phyloP scores from a whole-genome alignment of 2,329 filamentous ascomycete species.

The Talaromyces sp. region DNA sequence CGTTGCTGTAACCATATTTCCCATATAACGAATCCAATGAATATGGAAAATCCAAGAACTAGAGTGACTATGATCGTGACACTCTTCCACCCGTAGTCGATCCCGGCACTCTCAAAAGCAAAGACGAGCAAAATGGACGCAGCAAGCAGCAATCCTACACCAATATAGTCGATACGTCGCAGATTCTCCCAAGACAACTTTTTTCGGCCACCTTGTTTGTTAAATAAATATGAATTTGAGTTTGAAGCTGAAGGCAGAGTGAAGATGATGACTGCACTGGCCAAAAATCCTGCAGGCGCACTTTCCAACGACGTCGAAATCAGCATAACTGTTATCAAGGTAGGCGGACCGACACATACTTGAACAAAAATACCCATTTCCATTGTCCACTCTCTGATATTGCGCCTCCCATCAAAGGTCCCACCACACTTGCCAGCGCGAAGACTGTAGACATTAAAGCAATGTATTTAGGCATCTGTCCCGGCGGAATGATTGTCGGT shows the following conservation, averaged over 20 bases:
- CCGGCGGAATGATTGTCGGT: conserved; percentile 23
- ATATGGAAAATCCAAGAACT: not conserved
- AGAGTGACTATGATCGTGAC: conserved; percentile 19
- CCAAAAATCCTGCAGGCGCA: conserved; percentile 6
- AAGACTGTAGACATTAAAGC: conserved; percentile 20
- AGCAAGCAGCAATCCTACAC: conserved; percentile 28
- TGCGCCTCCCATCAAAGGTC: conserved; percentile 26
- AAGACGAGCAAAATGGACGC: conserved; percentile 22
- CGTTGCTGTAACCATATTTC: conserved; percentile 28
- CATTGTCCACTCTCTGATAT: conserved; percentile 24
- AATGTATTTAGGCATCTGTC: conserved; percentile 21
- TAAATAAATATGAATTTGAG: not conserved
- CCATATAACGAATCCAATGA: conserved; percentile 25
- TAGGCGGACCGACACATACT: conserved; percentile 4
- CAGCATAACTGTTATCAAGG: not conserved
- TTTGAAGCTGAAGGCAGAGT: not conserved
- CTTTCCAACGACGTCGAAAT: not conserved
- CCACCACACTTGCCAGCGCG: conserved; percentile 21
- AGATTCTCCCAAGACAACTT: conserved; percentile 16
- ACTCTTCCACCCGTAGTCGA: conserved; percentile 20
- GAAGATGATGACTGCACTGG: not conserved
- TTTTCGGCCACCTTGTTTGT: not conserved
- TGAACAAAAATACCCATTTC: conserved; percentile 28
- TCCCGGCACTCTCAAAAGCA: conserved; percentile 23
- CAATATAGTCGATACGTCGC: conserved; percentile 34